phyloP scores from a whole-genome alignment of 1,139 yeast species.

The Meyerozyma guilliermondii region DNA sequence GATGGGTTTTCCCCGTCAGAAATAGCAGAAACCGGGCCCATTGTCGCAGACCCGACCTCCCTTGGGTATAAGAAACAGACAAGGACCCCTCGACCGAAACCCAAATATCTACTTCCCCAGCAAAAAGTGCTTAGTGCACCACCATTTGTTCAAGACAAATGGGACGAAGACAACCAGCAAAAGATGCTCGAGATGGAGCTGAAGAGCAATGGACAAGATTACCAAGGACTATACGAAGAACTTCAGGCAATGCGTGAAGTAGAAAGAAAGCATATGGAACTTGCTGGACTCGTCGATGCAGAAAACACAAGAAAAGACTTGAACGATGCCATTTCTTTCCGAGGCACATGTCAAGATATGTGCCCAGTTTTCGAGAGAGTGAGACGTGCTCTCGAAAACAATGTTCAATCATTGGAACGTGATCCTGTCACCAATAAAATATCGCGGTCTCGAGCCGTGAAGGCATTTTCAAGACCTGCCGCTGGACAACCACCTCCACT shows the following conservation, averaged over 20 bases:
- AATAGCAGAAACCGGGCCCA: background rate
- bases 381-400: constrained; percentile 82
- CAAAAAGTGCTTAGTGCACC: constrained; percentile 34
- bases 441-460: constrained; percentile 63
- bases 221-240: constrained; percentile 42
- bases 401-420: constrained; percentile 74
- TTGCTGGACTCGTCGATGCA: constrained; percentile 77
- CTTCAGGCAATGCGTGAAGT: constrained; percentile 69
- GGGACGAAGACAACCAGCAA: constrained; percentile 40
- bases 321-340: constrained; percentile 80
- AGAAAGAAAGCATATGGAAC: constrained; percentile 80
- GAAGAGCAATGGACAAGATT: constrained; percentile 29
- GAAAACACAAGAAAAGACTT: constrained; percentile 79
- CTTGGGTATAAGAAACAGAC: background rate
- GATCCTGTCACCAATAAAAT: constrained; percentile 63
- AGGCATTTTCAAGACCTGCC: constrained; percentile 94
- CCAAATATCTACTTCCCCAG: constrained; percentile 34
- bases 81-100: constrained; percentile 21
- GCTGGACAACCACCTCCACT: constrained; percentile 98
- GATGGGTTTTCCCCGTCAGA: background rate
- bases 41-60: background rate
- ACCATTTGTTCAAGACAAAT: constrained; percentile 27
- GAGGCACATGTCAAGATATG: constrained; percentile 90
- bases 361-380: constrained; percentile 93
- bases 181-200: constrained; percentile 34